A percentile compares a stretch with the other conserved stretches of the same genome.
phyloP scores from a whole-genome alignment of 768 basidiomycete species.

The Imleria badia region DNA sequence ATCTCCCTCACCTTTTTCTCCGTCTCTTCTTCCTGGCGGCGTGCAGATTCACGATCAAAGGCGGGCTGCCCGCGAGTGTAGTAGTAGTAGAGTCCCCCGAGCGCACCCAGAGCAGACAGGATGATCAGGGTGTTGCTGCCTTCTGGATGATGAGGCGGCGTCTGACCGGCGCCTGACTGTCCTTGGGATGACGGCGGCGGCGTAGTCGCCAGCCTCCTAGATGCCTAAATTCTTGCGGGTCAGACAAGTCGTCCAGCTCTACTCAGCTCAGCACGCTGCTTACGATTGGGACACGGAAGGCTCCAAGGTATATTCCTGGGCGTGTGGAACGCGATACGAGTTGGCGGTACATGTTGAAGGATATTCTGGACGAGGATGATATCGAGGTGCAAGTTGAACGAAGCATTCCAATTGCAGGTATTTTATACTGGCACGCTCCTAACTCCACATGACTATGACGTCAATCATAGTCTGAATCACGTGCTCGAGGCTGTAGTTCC shows the following conservation, averaged over 20 bases:
- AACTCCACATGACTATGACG: too few relatives aligned
- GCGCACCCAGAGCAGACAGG: constrained; percentile 32
- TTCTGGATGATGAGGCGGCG: constrained; percentile 2
- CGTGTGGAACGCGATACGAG: constrained; percentile 7
- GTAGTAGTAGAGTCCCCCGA: constrained; percentile 40
- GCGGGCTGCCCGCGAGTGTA: constrained; percentile 28
- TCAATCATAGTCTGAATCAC: too few relatives aligned
- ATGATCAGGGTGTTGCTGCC: constrained; percentile 30
- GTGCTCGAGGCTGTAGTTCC: too few relatives aligned
- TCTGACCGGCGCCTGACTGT: not conserved
- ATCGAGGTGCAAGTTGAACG: too few relatives aligned
- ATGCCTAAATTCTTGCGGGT: constrained; percentile 2
- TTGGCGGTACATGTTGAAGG: constrained; percentile 15
- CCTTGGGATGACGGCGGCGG: constrained; percentile 14
- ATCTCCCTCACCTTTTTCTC: constrained; percentile 28
- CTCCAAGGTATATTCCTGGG: constrained; percentile 12
- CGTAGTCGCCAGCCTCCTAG: constrained; percentile 15
- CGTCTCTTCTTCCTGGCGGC: constrained; percentile 34
- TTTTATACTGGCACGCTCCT: too few relatives aligned
- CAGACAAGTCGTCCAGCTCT: not conserved
- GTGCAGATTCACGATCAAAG: constrained; percentile 22
- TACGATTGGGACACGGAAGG: constrained; percentile 7
- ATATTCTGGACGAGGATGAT: not conserved
- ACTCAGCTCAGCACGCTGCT: not conserved
- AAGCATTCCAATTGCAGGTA: too few relatives aligned